These are phyloP conservation scores for Aspergillus tubingensis DNA, from an alignment of 2,329 filamentous ascomycete species.

Conservation along the genomic window DNA sequence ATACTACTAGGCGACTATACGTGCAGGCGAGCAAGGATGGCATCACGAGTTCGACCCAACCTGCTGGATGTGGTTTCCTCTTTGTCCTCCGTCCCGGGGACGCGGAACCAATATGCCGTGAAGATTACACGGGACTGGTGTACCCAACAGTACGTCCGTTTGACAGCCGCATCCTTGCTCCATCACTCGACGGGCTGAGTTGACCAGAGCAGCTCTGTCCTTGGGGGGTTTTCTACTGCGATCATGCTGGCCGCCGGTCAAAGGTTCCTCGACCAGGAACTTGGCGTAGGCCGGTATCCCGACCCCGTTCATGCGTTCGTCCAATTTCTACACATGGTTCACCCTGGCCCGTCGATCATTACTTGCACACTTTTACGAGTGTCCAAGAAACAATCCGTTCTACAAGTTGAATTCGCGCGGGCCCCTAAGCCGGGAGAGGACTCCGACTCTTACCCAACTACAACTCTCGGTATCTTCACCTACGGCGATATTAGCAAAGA, in stretches of 20 bases:
- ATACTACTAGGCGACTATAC: background rate
- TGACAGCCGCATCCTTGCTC: background rate
- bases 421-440: background rate
- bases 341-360: conserved; percentile 18
- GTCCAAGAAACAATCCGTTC: conserved; percentile 22
- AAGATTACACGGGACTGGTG: conserved; percentile 23
- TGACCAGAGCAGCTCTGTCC: conserved; percentile 23
- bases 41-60: conserved; percentile 1
- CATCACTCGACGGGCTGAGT: conserved; percentile 3
- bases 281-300: conserved; percentile 15
- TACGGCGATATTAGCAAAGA: conserved; percentile 22
- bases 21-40: conserved; percentile 8
- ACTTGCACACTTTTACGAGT: conserved; percentile 18
- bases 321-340: conserved; percentile 23
- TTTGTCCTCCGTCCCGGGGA: conserved; percentile 14
- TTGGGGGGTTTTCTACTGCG: conserved; percentile 24
- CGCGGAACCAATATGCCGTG: conserved; percentile 16
- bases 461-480: conserved; percentile 19
- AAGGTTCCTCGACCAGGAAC: conserved; percentile 17
- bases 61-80: conserved; percentile 21
- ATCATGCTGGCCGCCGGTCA: conserved; percentile 22
- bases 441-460: background rate
- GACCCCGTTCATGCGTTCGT: conserved; percentile 25
- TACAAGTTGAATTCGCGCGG: conserved; percentile 18
- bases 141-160: conserved; percentile 24